These are phyloP conservation scores for Protea cynaroides DNA, from an alignment of 164 flowering plant genomes.

Conservation along the genomic window DNA sequence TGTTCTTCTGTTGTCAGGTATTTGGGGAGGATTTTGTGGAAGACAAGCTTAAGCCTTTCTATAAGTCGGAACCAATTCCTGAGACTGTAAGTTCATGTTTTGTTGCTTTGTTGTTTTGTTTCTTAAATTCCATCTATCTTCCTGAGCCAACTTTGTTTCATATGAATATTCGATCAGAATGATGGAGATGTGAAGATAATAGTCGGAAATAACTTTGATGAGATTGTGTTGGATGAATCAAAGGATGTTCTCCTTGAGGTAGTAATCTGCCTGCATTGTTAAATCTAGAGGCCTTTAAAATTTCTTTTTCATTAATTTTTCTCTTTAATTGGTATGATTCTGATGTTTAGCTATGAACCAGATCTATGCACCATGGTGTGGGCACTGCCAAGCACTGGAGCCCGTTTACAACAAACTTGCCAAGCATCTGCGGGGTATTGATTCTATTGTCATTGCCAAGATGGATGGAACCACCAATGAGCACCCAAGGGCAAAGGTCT, in stretches of 20 bases:
- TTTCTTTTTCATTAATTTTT: not conserved
- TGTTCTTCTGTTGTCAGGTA: conserved; percentile 29
- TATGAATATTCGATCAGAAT: conserved; percentile 42
- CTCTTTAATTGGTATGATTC: conserved; percentile 4
- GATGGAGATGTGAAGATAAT: conserved; percentile 87
- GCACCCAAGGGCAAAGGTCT: conserved; percentile 87
- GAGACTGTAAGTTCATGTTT: conserved; percentile 48
- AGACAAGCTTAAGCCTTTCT: conserved; percentile 86
- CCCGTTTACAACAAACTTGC: conserved; percentile 93
- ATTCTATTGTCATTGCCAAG: conserved; percentile 83
- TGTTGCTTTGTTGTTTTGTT: not conserved
- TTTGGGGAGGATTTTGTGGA: conserved; percentile 72
- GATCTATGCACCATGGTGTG: conserved; percentile 99
- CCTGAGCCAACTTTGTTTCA: not conserved
- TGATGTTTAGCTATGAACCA: conserved; percentile 17
- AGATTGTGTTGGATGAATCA: conserved; percentile 88
- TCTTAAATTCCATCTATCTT: not conserved
- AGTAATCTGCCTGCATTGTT: conserved; percentile 1
- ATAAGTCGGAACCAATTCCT: conserved; percentile 91
- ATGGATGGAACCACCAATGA: conserved; percentile 98
- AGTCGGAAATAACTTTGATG: conserved; percentile 89
- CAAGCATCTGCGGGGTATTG: conserved; percentile 70
- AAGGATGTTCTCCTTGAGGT: conserved; percentile 99
- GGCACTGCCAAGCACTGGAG: conserved; percentile 91
- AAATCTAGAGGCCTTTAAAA: not conserved